phyloP scores from a whole-genome alignment of 345 rosid genomes.

The Sisymbrium altissimum region DNA sequence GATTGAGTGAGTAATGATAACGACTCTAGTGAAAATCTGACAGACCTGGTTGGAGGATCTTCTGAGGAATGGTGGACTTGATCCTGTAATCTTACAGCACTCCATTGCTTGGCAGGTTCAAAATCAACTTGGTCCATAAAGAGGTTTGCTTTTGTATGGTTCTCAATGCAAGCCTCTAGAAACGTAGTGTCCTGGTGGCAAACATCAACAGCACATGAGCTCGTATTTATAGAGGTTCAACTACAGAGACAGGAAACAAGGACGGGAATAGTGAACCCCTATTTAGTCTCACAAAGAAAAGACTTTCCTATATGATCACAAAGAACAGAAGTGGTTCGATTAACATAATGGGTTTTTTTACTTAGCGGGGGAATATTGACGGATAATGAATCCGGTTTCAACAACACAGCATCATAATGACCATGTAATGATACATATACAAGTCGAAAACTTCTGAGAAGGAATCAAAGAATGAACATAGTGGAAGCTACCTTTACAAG shows the following conservation, averaged over 20 bases:
- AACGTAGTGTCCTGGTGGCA: conserved; percentile 71
- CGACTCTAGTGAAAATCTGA: neutral
- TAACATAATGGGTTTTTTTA: neutral
- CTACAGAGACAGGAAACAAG: neutral
- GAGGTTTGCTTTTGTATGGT: conserved; percentile 87
- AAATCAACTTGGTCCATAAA: conserved; percentile 98
- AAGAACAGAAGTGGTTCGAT: neutral
- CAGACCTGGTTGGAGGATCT: conserved; percentile 46
- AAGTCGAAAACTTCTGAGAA: too few species aligned
- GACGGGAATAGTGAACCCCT: neutral
- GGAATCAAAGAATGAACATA: neutral
- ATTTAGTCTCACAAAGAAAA: neutral
- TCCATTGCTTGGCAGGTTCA: conserved; percentile 90
- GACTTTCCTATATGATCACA: too few species aligned
- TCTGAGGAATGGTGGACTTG: conserved; percentile 44
- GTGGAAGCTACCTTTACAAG: conserved; percentile 64
- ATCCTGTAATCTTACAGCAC: conserved; percentile 54
- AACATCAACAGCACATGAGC: conserved; percentile 8
- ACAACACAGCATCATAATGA: neutral
- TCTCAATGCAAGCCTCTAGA: conserved; percentile 93
- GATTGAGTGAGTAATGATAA: neutral
- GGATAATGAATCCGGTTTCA: neutral
- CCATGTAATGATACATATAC: too few species aligned
- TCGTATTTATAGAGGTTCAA: neutral
- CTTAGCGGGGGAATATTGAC: neutral